Percentiles rank a stretch among this genome's conserved stretches.
Evolutionary conservation across 345 rosid genomes (phyloP).

Genomic region (Salix exigua): DNA sequence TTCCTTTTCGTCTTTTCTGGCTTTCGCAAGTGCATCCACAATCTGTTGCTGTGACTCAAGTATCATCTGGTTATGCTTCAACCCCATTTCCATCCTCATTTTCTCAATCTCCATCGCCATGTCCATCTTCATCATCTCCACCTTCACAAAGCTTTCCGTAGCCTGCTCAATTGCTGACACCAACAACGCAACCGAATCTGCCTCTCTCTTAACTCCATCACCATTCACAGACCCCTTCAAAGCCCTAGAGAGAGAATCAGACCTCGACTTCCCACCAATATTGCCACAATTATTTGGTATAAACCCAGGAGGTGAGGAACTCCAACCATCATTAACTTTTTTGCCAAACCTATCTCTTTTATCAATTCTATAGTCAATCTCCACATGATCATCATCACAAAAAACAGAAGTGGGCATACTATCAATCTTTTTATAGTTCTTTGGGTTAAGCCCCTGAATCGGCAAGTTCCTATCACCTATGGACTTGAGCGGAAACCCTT

Average conservation of each 20-base stretch:
- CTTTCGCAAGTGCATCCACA: constrained; percentile 38
- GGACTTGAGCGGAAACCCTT: constrained; percentile 49
- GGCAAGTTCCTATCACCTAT: constrained; percentile 35
- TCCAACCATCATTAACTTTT: neutral
- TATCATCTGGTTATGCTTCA: constrained; percentile 66
- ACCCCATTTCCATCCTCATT: constrained; percentile 61
- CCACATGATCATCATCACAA: constrained; percentile 1
- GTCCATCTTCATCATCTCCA: constrained; percentile 72
- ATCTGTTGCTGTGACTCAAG: constrained; percentile 60
- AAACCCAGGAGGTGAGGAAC: constrained; percentile 21
- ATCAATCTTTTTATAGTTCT: neutral
- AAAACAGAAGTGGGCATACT: constrained; percentile 7
- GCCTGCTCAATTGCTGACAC: constrained; percentile 51
- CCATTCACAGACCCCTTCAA: constrained; percentile 30
- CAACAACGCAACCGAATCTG: constrained; percentile 48
- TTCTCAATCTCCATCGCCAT: constrained; percentile 69
- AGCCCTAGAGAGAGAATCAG: constrained; percentile 9
- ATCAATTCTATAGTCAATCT: neutral
- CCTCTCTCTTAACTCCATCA: constrained; percentile 29
- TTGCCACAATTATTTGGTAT: constrained; percentile 31
- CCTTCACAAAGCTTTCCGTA: constrained; percentile 51
- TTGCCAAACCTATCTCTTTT: constrained; percentile 1
- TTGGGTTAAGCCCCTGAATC: constrained; percentile 2
- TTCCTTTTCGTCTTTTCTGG: constrained; percentile 38
- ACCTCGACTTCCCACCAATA: constrained; percentile 29